Percentiles rank a stretch among this genome's conserved stretches.
Conservation (phyloP, 495 filamentous ascomycete species). For the Xylaria nigripes region DNA sequence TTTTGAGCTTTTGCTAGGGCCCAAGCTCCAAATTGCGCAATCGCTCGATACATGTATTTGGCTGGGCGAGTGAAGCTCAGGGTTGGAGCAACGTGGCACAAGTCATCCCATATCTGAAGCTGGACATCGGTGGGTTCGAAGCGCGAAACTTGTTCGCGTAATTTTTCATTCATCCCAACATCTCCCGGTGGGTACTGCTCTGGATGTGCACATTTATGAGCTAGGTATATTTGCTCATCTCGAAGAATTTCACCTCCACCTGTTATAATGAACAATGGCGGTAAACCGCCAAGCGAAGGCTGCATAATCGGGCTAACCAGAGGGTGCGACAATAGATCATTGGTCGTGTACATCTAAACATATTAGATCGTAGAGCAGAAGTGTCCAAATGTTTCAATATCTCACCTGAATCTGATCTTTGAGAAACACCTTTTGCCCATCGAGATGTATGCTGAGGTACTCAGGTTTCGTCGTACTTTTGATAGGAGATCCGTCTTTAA, state of each 20-base stretch:
- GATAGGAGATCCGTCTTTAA: constrained; percentile 3
- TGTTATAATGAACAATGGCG: constrained; percentile 74
- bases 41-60: constrained; percentile 84
- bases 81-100: constrained; percentile 87
- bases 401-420: constrained; percentile 81
- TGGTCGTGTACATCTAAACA: constrained; percentile 72
- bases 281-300: constrained; percentile 77
- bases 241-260: constrained; percentile 83
- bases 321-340: constrained; percentile 77
- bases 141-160: constrained; percentile 50
- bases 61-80: constrained; percentile 88
- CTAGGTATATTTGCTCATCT: constrained; percentile 91
- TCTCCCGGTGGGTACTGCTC: constrained; percentile 61
- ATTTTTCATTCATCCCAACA: constrained; percentile 53
- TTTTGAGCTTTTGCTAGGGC: constrained; percentile 75
- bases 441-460: constrained; percentile 54
- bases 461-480: constrained; percentile 32
- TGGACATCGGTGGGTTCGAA: constrained; percentile 84
- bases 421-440: constrained; percentile 59
- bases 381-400: not conserved
- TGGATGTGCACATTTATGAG: constrained; percentile 87
- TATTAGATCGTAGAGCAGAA: not conserved
- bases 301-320: constrained; percentile 84
- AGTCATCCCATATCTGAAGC: constrained; percentile 91
- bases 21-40: constrained; percentile 91